Percentiles rank a stretch among this genome's conserved stretches.
phyloP scores from a whole-genome alignment of 495 filamentous ascomycete species.

The Paragyromitra xinjiangensis region DNA sequence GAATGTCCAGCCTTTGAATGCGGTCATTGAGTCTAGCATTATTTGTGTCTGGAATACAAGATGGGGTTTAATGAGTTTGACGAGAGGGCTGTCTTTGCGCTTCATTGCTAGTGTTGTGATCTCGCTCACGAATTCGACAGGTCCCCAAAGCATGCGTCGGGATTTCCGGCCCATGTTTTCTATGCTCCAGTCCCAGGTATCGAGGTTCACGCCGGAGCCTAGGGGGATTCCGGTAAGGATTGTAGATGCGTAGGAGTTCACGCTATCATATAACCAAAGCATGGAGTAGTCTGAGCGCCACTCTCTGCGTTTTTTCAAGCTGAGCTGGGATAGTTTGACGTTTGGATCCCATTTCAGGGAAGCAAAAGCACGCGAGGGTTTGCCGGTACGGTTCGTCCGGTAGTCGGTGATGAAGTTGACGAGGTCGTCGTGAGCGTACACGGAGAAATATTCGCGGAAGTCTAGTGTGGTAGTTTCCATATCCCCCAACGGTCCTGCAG shows the following conservation, averaged over 20 bases:
- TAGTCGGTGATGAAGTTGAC: slow-evolving; percentile 62
- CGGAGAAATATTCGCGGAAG: slow-evolving; percentile 59
- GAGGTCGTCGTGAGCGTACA: slow-evolving; percentile 61
- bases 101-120: slow-evolving; percentile 61
- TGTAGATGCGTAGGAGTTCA: slow-evolving; percentile 59
- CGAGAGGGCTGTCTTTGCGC: slow-evolving; percentile 58
- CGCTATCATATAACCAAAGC: slow-evolving; percentile 64
- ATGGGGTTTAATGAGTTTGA: slow-evolving; percentile 60
- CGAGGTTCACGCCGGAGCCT: slow-evolving; percentile 34
- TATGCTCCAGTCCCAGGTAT: slow-evolving; percentile 58
- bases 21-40: slow-evolving; percentile 61
- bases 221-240: slow-evolving; percentile 56
- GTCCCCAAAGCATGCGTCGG: slow-evolving; percentile 59
- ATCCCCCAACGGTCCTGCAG: not conserved
- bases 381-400: slow-evolving; percentile 60
- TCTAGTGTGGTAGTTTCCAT: slow-evolving; percentile 38
- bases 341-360: slow-evolving; percentile 62
- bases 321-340: slow-evolving; percentile 59
- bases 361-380: slow-evolving; percentile 61
- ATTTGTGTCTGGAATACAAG: slow-evolving; percentile 63
- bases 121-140: slow-evolving; percentile 59
- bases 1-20: slow-evolving; percentile 61
- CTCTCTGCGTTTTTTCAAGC: slow-evolving; percentile 57
- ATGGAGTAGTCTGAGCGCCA: slow-evolving; percentile 64
- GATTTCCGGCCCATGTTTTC: slow-evolving; percentile 37